Percentiles rank a stretch among this genome's conserved stretches.
Evolutionary conservation across 805 yeast genomes (phyloP).

Genomic region (Huiozyma sinensis): DNA sequence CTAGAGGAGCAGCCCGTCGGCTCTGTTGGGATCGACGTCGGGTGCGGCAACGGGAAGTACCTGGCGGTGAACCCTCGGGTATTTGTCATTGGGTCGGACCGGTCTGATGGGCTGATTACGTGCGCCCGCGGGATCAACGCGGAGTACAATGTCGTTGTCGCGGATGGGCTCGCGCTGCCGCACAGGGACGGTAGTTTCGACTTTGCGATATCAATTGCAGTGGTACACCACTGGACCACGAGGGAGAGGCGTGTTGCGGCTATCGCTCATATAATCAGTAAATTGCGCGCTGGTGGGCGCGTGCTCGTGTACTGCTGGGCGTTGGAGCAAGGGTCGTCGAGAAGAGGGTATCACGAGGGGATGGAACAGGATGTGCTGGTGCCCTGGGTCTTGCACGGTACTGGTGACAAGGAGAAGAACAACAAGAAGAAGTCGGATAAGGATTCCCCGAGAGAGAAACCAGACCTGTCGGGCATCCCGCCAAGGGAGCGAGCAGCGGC

Average conservation of each 20-base stretch:
- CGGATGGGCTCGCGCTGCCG: slow-evolving; percentile 70
- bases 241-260: slow-evolving; percentile 70
- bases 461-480: slow-evolving; percentile 20
- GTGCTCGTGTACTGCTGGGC: slow-evolving; percentile 95
- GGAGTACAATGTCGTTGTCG: slow-evolving; percentile 48
- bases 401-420: slow-evolving; percentile 10
- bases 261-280: slow-evolving; percentile 52
- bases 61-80: slow-evolving; percentile 58
- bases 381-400: slow-evolving; percentile 74
- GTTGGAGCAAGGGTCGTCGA: slow-evolving; percentile 73
- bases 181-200: slow-evolving; percentile 42
- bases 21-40: slow-evolving; percentile 79
- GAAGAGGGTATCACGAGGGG: slow-evolving; percentile 86
- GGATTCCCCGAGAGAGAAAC: slow-evolving; percentile 11
- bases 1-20: slow-evolving; percentile 40
- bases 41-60: slow-evolving; percentile 96
- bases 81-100: slow-evolving; percentile 61
- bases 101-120: slow-evolving; percentile 55
- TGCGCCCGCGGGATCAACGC: slow-evolving; percentile 43
- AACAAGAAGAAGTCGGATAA: slow-evolving; percentile 1
- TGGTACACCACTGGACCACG: slow-evolving; percentile 90
- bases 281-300: slow-evolving; percentile 48
- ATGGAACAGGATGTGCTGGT: slow-evolving; percentile 90
- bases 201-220: slow-evolving; percentile 92
- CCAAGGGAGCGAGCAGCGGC: slow-evolving; percentile 20